Conservation (phyloP, 768 basidiomycete species). For the Sutorius australiensis region DNA sequence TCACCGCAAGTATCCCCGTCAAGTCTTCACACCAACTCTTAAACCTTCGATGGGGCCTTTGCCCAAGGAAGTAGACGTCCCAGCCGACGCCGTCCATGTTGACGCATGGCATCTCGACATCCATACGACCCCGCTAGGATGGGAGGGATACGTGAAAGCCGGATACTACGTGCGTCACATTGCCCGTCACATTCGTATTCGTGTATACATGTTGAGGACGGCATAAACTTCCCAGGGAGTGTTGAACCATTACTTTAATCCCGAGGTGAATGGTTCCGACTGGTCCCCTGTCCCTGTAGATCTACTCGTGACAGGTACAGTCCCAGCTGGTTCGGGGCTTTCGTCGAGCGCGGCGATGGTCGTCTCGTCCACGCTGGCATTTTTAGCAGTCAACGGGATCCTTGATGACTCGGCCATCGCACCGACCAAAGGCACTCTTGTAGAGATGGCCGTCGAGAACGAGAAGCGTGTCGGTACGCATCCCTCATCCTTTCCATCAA, state of each 20-base stretch:
- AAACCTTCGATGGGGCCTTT: constrained; percentile 23
- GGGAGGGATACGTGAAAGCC: constrained; percentile 89
- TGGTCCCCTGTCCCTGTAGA: constrained; percentile 58
- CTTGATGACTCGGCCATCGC: constrained; percentile 23
- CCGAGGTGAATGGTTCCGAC: constrained; percentile 4
- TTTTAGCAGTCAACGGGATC: constrained; percentile 75
- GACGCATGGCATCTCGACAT: constrained; percentile 75
- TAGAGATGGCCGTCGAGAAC: constrained; percentile 77
- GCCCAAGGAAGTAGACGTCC: constrained; percentile 30
- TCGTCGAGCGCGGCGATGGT: constrained; percentile 91
- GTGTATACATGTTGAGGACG: not conserved
- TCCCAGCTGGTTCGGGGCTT: constrained; percentile 83
- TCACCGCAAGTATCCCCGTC: constrained; percentile 53
- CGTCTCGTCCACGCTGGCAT: constrained; percentile 78
- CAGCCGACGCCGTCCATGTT: constrained; percentile 34
- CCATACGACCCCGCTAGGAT: constrained; percentile 55
- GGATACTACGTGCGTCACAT: constrained; percentile 64
- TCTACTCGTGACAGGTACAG: constrained; percentile 72
- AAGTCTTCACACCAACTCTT: constrained; percentile 53
- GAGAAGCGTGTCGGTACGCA: constrained; percentile 72
- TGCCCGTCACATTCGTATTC: not conserved
- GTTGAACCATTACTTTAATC: constrained; percentile 55
- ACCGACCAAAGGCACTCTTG: constrained; percentile 62
- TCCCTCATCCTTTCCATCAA: not conserved
- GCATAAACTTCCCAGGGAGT: constrained; percentile 48